Evolutionary conservation across 768 basidiomycete genomes (phyloP).

Genomic region (Lactarius trivialis): DNA sequence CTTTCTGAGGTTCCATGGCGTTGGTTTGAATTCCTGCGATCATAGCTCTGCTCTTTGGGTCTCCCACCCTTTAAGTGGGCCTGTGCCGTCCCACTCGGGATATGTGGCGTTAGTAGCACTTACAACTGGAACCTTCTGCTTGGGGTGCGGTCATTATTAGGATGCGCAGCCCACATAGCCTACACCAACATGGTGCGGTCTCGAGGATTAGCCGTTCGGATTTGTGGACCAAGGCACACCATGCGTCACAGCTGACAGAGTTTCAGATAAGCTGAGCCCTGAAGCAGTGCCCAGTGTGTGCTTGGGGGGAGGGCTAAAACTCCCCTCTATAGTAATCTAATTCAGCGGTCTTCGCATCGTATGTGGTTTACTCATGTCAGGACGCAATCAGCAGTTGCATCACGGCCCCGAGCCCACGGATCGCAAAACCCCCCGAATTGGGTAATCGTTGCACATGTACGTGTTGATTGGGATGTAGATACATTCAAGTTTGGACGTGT

Average conservation of each 20-base stretch:
- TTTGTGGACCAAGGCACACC: neutral
- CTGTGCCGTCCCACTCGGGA: neutral
- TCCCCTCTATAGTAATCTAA: neutral
- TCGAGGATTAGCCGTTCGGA: neutral
- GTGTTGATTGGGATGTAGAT: neutral
- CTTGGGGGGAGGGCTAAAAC: neutral
- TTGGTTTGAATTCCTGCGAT: neutral
- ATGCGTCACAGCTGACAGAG: neutral
- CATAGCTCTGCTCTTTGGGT: neutral
- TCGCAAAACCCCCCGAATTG: neutral
- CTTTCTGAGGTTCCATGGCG: neutral
- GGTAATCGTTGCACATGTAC: neutral
- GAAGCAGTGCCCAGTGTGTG: neutral
- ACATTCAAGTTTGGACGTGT: neutral
- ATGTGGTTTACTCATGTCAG: neutral
- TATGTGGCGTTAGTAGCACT: neutral
- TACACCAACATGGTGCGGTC: neutral
- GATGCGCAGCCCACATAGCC: no score
- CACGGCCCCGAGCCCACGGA: neutral
- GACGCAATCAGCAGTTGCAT: neutral
- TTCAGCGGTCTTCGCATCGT: neutral
- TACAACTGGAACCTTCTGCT: neutral
- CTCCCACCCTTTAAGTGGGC: neutral
- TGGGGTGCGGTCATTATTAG: no score
- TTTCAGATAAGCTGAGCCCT: neutral